Evolutionary conservation across 805 yeast species (phyloP), one percentile per base, ranked within the genome.

Genomic region (Wickerhamiella brachini): DNA sequence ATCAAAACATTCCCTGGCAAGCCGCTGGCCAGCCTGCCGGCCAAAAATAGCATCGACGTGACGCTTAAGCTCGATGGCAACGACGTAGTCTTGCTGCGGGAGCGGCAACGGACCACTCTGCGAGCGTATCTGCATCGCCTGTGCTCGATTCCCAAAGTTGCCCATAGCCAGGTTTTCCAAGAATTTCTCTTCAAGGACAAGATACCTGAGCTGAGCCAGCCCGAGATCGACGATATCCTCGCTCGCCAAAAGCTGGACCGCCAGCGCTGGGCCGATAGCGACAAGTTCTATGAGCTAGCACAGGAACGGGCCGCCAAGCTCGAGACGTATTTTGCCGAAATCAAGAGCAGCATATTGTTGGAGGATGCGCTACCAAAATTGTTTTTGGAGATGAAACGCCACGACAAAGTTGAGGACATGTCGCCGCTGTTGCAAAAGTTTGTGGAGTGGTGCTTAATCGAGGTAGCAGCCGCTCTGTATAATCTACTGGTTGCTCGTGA

Each of bases 401-500:
- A 80, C 41, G 64, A 68, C 0, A 69, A 68, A 13, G 73, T 85
- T 6, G 66, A 67, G 12, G 78, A 83, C 8, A 69, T 87, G 47
- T 77, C 90, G 5, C 83, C 84, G 1, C 71, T 84, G 39, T 70
- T 88, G 44, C 72, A 73, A 55, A 76, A 85, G 47, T 81, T 89
- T 56, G 71, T 86, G 43, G 87, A 85, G 57, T 83, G 95, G 86
- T 77, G 83, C 54, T 79, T 87, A 54, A 76, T 90, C 10, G 90
- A 88, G 62, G 66, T 86, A 8, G 86, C 97, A 0, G 84, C 95
- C 0, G 82, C 95, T 0, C 68, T 90, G 2, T 89, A 85, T 65
- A 87, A 85, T 56, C 58, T 83, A 39, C 83, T 88, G 58, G 70
- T 90, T 22, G 93, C 90, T 1, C 81, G 78, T 49, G 97, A 90